Base-by-base conservation (phyloP, 192 early-diverging fungal species). In the Rhizoclosmatium sp. region DNA sequence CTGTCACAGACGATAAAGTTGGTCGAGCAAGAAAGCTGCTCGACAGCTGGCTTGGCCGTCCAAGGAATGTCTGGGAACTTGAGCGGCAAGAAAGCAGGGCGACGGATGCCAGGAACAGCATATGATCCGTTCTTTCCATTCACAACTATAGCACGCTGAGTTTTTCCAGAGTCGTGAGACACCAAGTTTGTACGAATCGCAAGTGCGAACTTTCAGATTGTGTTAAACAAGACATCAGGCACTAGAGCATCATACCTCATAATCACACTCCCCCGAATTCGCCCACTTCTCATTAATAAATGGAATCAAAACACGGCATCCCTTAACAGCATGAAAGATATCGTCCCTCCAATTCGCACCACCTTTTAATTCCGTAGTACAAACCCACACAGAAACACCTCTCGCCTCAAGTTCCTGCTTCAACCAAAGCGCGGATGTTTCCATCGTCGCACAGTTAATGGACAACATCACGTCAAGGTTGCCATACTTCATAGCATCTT, bases 1-100 rank as follows among this genome's bases (percentile, higher is more conserved):
- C 3, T 14, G 44, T 79, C 69, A 69, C 78, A 71, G 3, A 79
- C 68, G 39, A 79, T 40, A 79, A 79, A 79, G 46, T 79, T 79
- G 16, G 78, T 79, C 14, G 23, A 19, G 1, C 61, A 41, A 19
- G 61, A 41, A 49, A 79, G 58, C 44, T 78, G 61, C 54, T 68
- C 70, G 54, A 72, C 40, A 14, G 42, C 70, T n/a, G 70, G 70
- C 9, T 72, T 72, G 39, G 39, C 67, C 1, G 31, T 69, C 45
- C 19, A 46, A 31, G 16, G 21, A 23, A 70, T n/a, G 51, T 62
- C 62, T 47, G 78, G 69, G 45, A 79, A 79, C 68, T 79, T 79
- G 19, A 79, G 21, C 1, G 78, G 78, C 0, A 79, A 47, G 1
- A 79, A 71, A 0, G 78, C 67, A 1, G 78, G 78, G 0, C 78